These are phyloP conservation scores for Arthrobotrys sinensis DNA, from an alignment of 2,329 filamentous ascomycete species.

Conservation along the genomic window DNA sequence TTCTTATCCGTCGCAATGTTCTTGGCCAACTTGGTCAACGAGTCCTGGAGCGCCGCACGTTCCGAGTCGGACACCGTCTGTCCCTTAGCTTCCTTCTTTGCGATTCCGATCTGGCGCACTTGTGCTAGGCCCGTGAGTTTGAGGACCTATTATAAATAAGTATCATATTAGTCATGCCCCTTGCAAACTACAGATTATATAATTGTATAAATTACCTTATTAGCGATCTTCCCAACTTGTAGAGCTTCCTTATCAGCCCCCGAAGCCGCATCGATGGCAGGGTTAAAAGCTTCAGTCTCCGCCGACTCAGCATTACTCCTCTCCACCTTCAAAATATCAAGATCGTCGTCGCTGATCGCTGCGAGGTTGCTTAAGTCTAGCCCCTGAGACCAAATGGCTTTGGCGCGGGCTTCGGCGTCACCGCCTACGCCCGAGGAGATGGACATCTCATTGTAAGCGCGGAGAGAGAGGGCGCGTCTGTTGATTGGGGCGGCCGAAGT, in stretches of 20 bases:
- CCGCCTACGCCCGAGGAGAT: slow-evolving; percentile 71
- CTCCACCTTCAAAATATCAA: slow-evolving; percentile 71
- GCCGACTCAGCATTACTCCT: slow-evolving; percentile 73
- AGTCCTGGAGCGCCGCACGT: slow-evolving; percentile 68
- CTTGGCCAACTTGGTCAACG: slow-evolving; percentile 72
- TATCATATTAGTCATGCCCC: not conserved
- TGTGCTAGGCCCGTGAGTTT: slow-evolving; percentile 71
- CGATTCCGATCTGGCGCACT: slow-evolving; percentile 71
- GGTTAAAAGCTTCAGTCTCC: slow-evolving; percentile 72
- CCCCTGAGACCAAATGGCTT: slow-evolving; percentile 67
- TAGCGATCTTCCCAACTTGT: slow-evolving; percentile 65
- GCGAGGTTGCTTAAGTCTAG: slow-evolving; percentile 69
- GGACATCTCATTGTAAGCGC: slow-evolving; percentile 69
- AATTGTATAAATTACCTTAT: slow-evolving; percentile 40
- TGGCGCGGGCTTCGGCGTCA: slow-evolving; percentile 69
- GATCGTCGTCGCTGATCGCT: slow-evolving; percentile 70
- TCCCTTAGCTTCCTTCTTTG: slow-evolving; percentile 71
- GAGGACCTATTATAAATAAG: slow-evolving; percentile 69
- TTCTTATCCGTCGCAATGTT: slow-evolving; percentile 71
- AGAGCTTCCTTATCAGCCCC: slow-evolving; percentile 71
- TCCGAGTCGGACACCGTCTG: slow-evolving; percentile 67
- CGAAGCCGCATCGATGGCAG: slow-evolving; percentile 71
- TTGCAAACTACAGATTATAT: not conserved
- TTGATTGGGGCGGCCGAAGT: slow-evolving; percentile 43
- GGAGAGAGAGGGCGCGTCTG: slow-evolving; percentile 60